Evolutionary conservation across 108 stramenopile species (phyloP).

Genomic region (Cyclotella atomus): DNA sequence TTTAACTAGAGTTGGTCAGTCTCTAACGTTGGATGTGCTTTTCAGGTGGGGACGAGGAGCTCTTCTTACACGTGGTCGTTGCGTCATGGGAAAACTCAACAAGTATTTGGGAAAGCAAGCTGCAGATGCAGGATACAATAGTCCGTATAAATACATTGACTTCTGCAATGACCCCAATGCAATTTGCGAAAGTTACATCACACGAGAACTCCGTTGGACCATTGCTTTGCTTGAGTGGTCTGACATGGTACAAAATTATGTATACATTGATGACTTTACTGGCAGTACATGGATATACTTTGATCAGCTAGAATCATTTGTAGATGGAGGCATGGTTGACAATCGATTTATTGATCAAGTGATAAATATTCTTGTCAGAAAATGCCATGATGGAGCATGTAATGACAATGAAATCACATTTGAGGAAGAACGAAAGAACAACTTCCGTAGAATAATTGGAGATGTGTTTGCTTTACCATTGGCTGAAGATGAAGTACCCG

Average conservation of each 20-base stretch:
- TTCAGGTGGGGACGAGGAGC: slow-evolving; percentile 37
- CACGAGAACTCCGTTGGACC: slow-evolving; percentile 45
- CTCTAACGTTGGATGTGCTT: slow-evolving; percentile 1
- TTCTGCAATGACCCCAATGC: slow-evolving; percentile 42
- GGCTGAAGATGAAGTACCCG: neutral
- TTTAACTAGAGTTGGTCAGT: neutral
- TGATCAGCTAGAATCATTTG: slow-evolving; percentile 13
- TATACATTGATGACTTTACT: slow-evolving; percentile 9
- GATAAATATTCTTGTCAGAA: slow-evolving; percentile 13
- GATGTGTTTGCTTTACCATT: slow-evolving; percentile 15
- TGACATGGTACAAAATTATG: slow-evolving; percentile 74
- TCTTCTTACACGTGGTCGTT: slow-evolving; percentile 34
- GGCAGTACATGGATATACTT: slow-evolving; percentile 17
- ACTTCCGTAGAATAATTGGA: slow-evolving; percentile 21
- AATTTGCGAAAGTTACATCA: slow-evolving; percentile 21
- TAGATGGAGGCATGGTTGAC: slow-evolving; percentile 15
- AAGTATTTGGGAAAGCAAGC: slow-evolving; percentile 45
- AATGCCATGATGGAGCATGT: slow-evolving; percentile 27
- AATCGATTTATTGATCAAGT: slow-evolving; percentile 11
- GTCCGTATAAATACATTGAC: slow-evolving; percentile 39
- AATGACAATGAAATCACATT: slow-evolving; percentile 8
- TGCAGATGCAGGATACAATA: slow-evolving; percentile 22
- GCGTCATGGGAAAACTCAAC: slow-evolving; percentile 49
- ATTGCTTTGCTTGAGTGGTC: slow-evolving; percentile 82
- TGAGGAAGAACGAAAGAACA: slow-evolving; percentile 5